phyloP scores from a whole-genome alignment of 2,329 filamentous ascomycete genomes.

The Chaetomium olivaceum region DNA sequence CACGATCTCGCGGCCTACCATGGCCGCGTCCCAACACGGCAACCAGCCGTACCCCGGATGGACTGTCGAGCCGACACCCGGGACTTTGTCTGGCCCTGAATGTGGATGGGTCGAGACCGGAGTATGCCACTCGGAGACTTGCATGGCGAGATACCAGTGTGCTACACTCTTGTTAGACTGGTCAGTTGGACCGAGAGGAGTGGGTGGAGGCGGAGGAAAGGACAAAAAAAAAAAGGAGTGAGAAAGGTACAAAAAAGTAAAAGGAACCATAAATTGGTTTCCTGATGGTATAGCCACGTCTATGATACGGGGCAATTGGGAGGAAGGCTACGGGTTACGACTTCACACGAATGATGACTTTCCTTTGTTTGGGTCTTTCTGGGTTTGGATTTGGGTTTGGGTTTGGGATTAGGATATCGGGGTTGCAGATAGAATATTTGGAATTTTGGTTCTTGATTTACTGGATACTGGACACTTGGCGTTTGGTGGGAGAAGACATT shows the following conservation, averaged over 20 bases:
- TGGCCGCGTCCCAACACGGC: slow-evolving; percentile 7
- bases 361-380: neutral
- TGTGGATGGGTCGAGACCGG: slow-evolving; percentile 1
- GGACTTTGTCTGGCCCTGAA: neutral
- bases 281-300: slow-evolving; percentile 14
- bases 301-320: slow-evolving; percentile 17
- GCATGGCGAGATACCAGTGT: slow-evolving; percentile 3
- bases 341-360: slow-evolving; percentile 24
- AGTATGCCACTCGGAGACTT: slow-evolving; percentile 8
- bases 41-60: slow-evolving; percentile 1
- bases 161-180: neutral
- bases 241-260: neutral
- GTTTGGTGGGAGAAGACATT: slow-evolving; percentile 12
- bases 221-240: neutral
- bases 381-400: neutral
- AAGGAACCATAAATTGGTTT: slow-evolving; percentile 16
- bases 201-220: neutral
- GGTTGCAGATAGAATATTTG: slow-evolving; percentile 22
- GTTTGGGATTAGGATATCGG: slow-evolving; percentile 11
- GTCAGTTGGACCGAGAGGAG: neutral
- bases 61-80: slow-evolving; percentile 2
- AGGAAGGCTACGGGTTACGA: slow-evolving; percentile 19
- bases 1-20: neutral
- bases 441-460: neutral
- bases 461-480: slow-evolving; percentile 1